Evolutionary conservation across 2,329 filamentous ascomycete genomes (phyloP), one percentile per base, ranked within the genome.

Genomic region (Zymoseptoria ardabiliae): DNA sequence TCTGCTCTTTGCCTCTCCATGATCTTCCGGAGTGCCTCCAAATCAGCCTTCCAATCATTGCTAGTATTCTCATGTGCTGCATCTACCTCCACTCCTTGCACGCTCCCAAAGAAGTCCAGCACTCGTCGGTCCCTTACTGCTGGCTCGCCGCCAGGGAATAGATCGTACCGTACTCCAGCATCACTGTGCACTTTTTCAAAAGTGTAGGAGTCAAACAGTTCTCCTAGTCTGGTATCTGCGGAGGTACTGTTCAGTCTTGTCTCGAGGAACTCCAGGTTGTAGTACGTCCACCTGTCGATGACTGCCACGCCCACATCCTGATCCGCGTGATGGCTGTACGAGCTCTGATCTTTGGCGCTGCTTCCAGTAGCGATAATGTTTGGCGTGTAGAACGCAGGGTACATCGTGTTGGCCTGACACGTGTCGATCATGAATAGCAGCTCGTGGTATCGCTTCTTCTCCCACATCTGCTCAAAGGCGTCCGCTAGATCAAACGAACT

Each of bases 351-450:
- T 62, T 97, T 87, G 73, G 94, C 91, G 2, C 90, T 95, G 30
- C 90, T 96, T n/a, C 94, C 94, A 0, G 95, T 99, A 0, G 94
- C 94, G 70, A 99, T 91, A 69, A 99, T 97, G 71, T 97, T 97
- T 53, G 93, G 93, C 4, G 91, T 96, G 79, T 99, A 99, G 71
- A 99, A 90, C 69, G 96, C 93, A 72, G 87, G 93, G 78, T 96
- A 99, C 91, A 99, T 97, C 30, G 94, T 99, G 75, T 99, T 99
- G 58, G 94, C 94, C 78, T 99, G 94, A 78, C 94, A 99, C 0
- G 94, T 99, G 75, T 99, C 94, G 76, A 99, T 99, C 94, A 99
- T 99, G 80, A 99, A 99, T 59, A 99, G 84, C 67, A 99, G 86
- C 76, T 99, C 94, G 74, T 97, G 90, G 76, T 97, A 99, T 80